Evolutionary conservation across 495 filamentous ascomycete species (phyloP), one percentile per base, ranked within the genome.

Genomic region (Talaromyces liani): DNA sequence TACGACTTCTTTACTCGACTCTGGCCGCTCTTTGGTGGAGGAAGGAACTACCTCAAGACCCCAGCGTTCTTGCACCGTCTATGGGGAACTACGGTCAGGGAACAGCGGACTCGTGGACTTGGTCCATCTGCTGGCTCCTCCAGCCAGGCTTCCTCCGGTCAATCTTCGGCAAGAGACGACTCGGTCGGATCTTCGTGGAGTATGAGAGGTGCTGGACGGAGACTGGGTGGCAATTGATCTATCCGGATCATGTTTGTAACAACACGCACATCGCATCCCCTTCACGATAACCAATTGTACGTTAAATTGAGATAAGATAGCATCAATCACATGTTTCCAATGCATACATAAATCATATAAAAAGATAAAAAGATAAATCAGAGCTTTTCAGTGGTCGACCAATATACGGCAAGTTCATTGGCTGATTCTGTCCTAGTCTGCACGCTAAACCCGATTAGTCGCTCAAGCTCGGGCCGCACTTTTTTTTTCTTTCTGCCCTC

Each of bases 1-100:
- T 90, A 92, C 71, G 89, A 96, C 68, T 97, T 96, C 69, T 71
- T 95, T 53, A 91, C 88, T 3, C 82, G 87, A 47, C 81, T 93
- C 31, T 96, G 89, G 76, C 92, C 93, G 16, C 82, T 85, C 49
- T 93, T 93, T 75, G 92, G 91, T 22, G 87, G 88, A 58, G 92
- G 92, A 3, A 74, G 75, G 31, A 93, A 91, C 68, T 81, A 84
- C 60, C 75, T 96, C 54, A 73, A 72, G 16, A 93, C 92, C 0
- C 93, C 92, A 1, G 67, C 59, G 0, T 83, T 90, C 59, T 70
- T 96, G 60, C 84, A 80, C 60, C 75, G 83, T 54, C 80, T 86
- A 66, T 89, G 91, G 65, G 71, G 66, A 39, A 63, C 68, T 45
- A 57, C 16, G 10, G 24, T 25, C n/a, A 36, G 41, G 8, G 41